These are phyloP conservation scores for Cyberlindnera subsufficiens DNA, from an alignment of 805 yeast species.

Conservation along the genomic window DNA sequence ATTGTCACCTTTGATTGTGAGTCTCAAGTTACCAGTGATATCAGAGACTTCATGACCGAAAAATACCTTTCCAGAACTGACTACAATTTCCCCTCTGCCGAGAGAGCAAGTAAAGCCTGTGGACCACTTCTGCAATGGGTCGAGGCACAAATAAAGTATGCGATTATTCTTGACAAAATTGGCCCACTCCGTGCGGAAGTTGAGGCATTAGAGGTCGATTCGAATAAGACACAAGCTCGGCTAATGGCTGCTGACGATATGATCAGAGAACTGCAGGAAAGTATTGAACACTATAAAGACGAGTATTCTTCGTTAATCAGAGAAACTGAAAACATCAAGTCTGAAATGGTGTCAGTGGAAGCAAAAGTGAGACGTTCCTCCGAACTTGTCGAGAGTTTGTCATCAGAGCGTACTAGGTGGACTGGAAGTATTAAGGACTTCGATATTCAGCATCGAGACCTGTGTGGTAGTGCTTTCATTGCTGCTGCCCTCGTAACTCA, in stretches of 20 bases:
- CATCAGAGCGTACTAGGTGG: conserved; percentile 75
- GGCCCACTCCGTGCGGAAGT: conserved; percentile 74
- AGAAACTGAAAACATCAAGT: conserved; percentile 69
- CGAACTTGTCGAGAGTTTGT: conserved; percentile 54
- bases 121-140: conserved; percentile 92
- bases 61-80: conserved; percentile 57
- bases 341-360: conserved; percentile 61
- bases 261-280: conserved; percentile 66
- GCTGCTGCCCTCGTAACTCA: conserved; percentile 58
- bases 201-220: conserved; percentile 47
- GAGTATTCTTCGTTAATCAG: conserved; percentile 71
- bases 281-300: conserved; percentile 62
- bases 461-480: conserved; percentile 63
- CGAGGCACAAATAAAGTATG: conserved; percentile 77
- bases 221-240: conserved; percentile 59
- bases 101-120: conserved; percentile 91
- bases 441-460: conserved; percentile 33
- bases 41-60: conserved; percentile 51
- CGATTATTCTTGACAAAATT: conserved; percentile 61
- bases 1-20: conserved; percentile 73
- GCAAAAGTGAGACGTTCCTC: conserved; percentile 57
- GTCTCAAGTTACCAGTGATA: conserved; percentile 43
- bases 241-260: conserved; percentile 73
- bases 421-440: conserved; percentile 47
- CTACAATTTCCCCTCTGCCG: conserved; percentile 66